Evolutionary conservation across 768 basidiomycete genomes (phyloP).

Genomic region (Tylopilus rubrobrunneus): DNA sequence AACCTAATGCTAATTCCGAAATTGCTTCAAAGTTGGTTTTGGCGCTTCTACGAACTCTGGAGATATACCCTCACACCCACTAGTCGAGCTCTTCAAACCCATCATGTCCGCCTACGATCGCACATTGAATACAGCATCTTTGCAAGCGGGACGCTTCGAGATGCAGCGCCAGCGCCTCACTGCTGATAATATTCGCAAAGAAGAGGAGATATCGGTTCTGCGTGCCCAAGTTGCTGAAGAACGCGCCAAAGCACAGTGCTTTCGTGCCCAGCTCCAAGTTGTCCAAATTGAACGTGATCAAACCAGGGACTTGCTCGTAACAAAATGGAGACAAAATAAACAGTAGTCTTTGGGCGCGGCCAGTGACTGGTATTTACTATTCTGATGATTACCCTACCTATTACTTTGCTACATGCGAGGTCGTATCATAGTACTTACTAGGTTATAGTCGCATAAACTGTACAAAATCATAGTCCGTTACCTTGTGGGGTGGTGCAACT

Average conservation of each 20-base stretch:
- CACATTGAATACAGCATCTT: background rate
- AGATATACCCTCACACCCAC: slow-evolving; percentile 3
- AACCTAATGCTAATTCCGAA: background rate
- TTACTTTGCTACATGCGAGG: background rate
- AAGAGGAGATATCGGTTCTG: slow-evolving; percentile 1
- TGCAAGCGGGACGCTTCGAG: slow-evolving; percentile 9
- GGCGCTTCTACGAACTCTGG: background rate
- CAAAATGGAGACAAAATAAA: slow-evolving; percentile 5
- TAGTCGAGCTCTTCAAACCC: slow-evolving; percentile 7
- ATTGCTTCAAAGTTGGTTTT: background rate
- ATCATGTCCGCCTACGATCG: slow-evolving; percentile 12
- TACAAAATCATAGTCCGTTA: background rate
- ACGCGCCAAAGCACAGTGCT: slow-evolving; percentile 4
- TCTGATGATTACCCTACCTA: background rate
- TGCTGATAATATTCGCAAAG: slow-evolving; percentile 4
- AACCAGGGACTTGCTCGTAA: slow-evolving; percentile 6
- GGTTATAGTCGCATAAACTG: background rate
- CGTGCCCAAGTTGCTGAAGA: slow-evolving; percentile 7
- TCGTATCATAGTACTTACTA: background rate
- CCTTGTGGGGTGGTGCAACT: slow-evolving; percentile 8
- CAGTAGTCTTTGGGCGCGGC: too few relatives aligned
- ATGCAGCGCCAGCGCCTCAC: slow-evolving; percentile 7
- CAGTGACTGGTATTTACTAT: too few relatives aligned
- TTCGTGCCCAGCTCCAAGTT: background rate
- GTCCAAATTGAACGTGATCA: slow-evolving; percentile 6